Conservation (phyloP, 2,329 filamentous ascomycete genomes). For the Fusarium sp. region DNA sequence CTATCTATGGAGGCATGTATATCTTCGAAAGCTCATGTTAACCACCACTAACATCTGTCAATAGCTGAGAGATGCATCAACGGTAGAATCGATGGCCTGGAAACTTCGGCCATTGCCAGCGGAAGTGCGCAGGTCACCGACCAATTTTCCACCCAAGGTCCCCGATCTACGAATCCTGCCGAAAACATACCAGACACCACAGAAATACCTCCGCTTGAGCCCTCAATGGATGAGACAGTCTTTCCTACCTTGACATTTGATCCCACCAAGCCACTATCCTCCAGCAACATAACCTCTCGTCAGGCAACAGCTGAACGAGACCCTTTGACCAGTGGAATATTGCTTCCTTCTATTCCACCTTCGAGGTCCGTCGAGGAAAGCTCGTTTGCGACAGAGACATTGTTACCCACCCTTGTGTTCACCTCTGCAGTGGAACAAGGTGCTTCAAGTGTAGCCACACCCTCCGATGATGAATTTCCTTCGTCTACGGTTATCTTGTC, state of each 20-base stretch:
- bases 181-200: not conserved
- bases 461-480: not conserved
- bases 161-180: not conserved
- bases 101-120: not conserved
- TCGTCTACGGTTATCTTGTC: not conserved
- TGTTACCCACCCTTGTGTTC: not conserved
- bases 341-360: not conserved
- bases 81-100: not conserved
- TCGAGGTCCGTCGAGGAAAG: not conserved
- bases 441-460: not conserved
- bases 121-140: not conserved
- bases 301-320: not conserved
- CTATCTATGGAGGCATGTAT: not conserved
- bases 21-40: accelerated
- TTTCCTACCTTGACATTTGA: not conserved
- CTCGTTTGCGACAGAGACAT: not conserved
- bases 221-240: not conserved
- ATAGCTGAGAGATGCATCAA: conserved; percentile 9
- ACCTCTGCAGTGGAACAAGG: not conserved
- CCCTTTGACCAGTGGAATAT: not conserved
- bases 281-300: not conserved
- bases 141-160: not conserved
- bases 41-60: accelerated
- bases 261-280: not conserved
- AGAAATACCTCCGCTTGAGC: not conserved